These are phyloP conservation scores for Emergomyces pasteurianus DNA, from an alignment of 2,329 filamentous ascomycete species.

Conservation along the genomic window DNA sequence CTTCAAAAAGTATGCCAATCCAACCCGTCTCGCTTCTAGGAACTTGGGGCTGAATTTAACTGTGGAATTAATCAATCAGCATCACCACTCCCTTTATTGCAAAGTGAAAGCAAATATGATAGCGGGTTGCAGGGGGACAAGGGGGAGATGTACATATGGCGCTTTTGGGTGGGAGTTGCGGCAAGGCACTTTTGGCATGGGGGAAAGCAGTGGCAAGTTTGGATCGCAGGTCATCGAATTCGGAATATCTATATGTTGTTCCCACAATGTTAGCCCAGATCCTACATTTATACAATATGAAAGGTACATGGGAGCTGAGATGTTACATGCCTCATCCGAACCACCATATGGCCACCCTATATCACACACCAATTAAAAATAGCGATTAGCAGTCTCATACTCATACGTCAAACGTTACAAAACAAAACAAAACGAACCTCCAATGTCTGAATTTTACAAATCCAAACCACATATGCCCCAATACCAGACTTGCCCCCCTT, in stretches of 20 bases:
- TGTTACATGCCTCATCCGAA: slow-evolving; percentile 43
- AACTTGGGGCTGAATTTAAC: slow-evolving; percentile 67
- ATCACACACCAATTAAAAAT: slow-evolving; percentile 1
- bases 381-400: background rate
- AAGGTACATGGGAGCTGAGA: background rate
- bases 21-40: slow-evolving; percentile 68
- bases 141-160: slow-evolving; percentile 54
- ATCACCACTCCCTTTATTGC: too few relatives aligned
- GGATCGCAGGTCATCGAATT: slow-evolving; percentile 73
- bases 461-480: slow-evolving; percentile 95
- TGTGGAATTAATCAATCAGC: too few relatives aligned
- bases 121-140: background rate
- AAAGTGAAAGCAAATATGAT: background rate
- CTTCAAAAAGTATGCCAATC: slow-evolving; percentile 89
- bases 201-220: slow-evolving; percentile 72
- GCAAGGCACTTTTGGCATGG: slow-evolving; percentile 70
- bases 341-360: slow-evolving; percentile 45
- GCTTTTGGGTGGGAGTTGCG: slow-evolving; percentile 82
- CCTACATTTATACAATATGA: background rate
- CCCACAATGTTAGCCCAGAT: slow-evolving; percentile 8
- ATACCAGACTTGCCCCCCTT: slow-evolving; percentile 43
- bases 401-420: background rate
- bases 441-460: slow-evolving; percentile 75
- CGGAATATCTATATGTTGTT: slow-evolving; percentile 56
- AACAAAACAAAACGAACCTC: slow-evolving; percentile 44